Evolutionary conservation across 176 grass and related monocot genomes (phyloP).

Genomic region (Zea luxurians): DNA sequence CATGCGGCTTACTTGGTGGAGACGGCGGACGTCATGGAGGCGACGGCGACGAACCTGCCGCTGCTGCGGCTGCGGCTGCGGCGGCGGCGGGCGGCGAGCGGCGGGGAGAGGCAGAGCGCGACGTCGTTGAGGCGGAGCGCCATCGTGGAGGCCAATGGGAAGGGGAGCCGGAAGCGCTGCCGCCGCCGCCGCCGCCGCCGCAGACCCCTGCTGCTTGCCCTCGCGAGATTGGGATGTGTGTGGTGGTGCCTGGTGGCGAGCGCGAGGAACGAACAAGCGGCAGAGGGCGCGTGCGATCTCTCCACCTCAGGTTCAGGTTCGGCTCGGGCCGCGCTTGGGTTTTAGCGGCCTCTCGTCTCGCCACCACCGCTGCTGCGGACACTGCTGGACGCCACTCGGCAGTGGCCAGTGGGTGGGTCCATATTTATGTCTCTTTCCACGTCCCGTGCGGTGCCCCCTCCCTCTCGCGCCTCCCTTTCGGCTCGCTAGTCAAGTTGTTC

Average conservation of each 20-base stretch:
- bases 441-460: not conserved
- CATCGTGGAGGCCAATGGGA: constrained; percentile 42
- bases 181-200: not conserved
- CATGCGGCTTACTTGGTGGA: constrained; percentile 45
- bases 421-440: not conserved
- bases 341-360: constrained; percentile 2
- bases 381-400: not conserved
- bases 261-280: not conserved
- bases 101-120: constrained; percentile 28
- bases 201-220: too few relatives aligned
- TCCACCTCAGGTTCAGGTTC: constrained; percentile 31
- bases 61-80: not conserved
- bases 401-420: not conserved
- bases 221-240: constrained; percentile 28
- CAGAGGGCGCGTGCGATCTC: constrained; percentile 14
- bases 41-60: constrained; percentile 42
- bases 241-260: not conserved
- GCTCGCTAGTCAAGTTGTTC: not conserved
- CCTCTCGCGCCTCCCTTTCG: too few relatives aligned
- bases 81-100: constrained; percentile 32
- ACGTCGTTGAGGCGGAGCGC: constrained; percentile 50
- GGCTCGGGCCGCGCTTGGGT: not conserved
- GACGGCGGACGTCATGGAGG: constrained; percentile 37
- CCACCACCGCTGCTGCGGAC: not conserved
- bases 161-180: not conserved